A percentile compares a stretch with the other conserved stretches of the same genome.
These are phyloP conservation scores for Atkinsonella texensis DNA, from an alignment of 2,329 filamentous ascomycete species.

Conservation along the genomic window DNA sequence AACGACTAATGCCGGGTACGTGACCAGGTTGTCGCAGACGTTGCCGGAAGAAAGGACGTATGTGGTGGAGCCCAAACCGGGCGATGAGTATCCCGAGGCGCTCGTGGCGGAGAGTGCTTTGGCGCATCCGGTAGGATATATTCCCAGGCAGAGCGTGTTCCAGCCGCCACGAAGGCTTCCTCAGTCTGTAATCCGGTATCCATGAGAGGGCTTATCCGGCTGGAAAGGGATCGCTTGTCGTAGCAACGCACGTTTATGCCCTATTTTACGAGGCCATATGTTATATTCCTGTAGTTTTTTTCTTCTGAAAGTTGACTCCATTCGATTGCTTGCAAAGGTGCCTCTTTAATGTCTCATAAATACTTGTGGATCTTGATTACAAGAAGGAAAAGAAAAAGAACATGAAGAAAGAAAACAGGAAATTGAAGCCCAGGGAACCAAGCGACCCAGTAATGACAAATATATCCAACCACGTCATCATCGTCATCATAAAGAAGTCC, in stretches of 20 bases:
- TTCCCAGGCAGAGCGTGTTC: background rate
- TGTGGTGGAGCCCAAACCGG: background rate
- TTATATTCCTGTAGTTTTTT: too few species aligned
- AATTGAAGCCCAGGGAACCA: background rate
- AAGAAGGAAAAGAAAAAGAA: too few species aligned
- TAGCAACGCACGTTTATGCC: background rate
- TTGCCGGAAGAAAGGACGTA: background rate
- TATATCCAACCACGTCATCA: background rate
- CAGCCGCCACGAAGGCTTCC: background rate
- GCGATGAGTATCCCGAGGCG: background rate
- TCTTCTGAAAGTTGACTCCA: too few species aligned
- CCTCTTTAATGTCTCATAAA: too few species aligned
- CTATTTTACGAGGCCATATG: too few species aligned
- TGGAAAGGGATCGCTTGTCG: background rate
- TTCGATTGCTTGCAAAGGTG: too few species aligned
- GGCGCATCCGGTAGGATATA: background rate
- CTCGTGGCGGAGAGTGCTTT: background rate
- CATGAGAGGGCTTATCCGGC: background rate
- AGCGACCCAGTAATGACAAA: background rate
- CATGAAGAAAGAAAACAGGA: background rate
- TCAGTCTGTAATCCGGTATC: background rate
- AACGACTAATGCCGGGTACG: background rate
- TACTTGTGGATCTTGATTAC: too few species aligned
- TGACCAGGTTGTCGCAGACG: background rate
- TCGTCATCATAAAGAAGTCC: background rate